Base-by-base conservation (phyloP, 176 grass and related monocot genomes). In the Rhynchospora breviuscula region DNA sequence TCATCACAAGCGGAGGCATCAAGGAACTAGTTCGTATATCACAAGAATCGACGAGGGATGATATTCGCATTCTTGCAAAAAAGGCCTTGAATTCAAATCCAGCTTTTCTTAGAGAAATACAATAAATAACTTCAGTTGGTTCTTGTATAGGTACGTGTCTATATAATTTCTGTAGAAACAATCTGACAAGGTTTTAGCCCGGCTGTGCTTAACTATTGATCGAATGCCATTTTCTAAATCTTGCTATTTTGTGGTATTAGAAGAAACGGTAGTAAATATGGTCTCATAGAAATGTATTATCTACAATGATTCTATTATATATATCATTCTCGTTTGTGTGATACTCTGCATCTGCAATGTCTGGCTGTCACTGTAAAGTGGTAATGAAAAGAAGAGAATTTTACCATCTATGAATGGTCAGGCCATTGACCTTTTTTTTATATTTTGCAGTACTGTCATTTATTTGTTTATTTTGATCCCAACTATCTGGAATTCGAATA, bases 21-120 rank as follows among this genome's bases (percentile, higher is more conserved):
- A 94, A 95, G 79, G 95, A 94, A 62, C 84, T 98, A 29, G 73
- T 98, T 61, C 95, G 92, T 31, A 94, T 98, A 87, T 88, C 88
- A 14, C 85, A 56, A 43, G 95, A 95, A 74, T 98, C 95, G 31
- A 70, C 82, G 2, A 89, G 87, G 84, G 92, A 98, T 1, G 95
- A 98, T 65, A 84, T 86, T 3, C 90, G 90, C 23, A 91, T 85
- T 63, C 90, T 98, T 29, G 95, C 92, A 12, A 93, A 87, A 62
- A 98, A 91, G 80, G 90, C 95, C 19, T 73, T 98, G 68, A 87
- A 93, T 87, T 94, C 90, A 79, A 95, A 98, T 85, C 87, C 87
- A 48, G 84, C 90, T 82, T 95, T 93, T 84, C 75, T 83, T 5
- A 88, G 51, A 78, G 87, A 90, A 85, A 59, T 89, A 14, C 81